Percentiles rank a stretch among this genome's conserved stretches.
Evolutionary conservation across 148 eudicot genomes (phyloP).

Genomic region (Spergularia bocconei): DNA sequence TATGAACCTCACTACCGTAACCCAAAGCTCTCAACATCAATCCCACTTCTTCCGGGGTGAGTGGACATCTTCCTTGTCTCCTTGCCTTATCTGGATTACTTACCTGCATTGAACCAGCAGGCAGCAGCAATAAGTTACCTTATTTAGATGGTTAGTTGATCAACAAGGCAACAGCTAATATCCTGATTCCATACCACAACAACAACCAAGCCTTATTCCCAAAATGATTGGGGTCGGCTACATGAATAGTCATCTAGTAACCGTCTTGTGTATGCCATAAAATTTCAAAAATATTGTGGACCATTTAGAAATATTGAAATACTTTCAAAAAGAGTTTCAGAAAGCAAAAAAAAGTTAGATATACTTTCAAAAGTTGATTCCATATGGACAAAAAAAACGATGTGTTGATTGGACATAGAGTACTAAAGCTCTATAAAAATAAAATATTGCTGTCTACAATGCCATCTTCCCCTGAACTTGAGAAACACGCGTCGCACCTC

Average conservation of each 20-base stretch:
- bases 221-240: no score
- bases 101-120: constrained; percentile 41
- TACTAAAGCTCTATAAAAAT: neutral
- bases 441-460: neutral
- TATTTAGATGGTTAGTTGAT: neutral
- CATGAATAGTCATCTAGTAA: no score
- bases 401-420: neutral
- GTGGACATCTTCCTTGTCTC: constrained; percentile 96
- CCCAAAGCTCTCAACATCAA: constrained; percentile 95
- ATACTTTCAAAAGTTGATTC: no score
- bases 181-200: no score
- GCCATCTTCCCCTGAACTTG: neutral
- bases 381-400: no score
- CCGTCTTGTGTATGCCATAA: no score
- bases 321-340: no score
- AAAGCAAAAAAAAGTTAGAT: no score
- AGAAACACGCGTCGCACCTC: neutral
- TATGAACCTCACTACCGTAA: constrained; percentile 70
- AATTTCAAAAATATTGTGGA: no score
- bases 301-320: no score
- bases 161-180: neutral
- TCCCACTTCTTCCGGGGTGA: constrained; percentile 97
- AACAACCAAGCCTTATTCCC: no score
- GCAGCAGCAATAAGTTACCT: constrained; percentile 10
- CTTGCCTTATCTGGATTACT: constrained; percentile 83